These are phyloP conservation scores for Pseudoscleropodium purum DNA, from an alignment of 225 moss, liverwort and hornwort species.

Conservation along the genomic window DNA sequence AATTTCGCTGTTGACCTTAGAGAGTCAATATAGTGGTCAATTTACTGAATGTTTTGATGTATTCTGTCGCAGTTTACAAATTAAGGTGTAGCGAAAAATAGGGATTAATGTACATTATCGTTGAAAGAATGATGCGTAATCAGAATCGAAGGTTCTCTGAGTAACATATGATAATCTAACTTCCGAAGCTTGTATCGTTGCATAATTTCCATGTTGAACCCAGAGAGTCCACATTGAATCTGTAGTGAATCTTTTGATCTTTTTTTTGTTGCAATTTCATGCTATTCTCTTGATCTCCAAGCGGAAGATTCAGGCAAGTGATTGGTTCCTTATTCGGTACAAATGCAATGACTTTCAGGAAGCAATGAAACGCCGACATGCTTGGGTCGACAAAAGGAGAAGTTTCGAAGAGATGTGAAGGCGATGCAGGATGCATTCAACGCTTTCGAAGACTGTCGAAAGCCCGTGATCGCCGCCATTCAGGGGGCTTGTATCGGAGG, in stretches of 20 bases:
- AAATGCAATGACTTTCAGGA: neutral
- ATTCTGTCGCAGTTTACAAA: neutral
- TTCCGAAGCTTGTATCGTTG: neutral
- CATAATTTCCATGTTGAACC: neutral
- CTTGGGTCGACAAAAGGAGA: conserved; percentile 53
- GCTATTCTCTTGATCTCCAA: neutral
- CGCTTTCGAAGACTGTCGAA: conserved; percentile 71
- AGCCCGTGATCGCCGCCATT: conserved; percentile 79
- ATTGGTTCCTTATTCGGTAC: neutral
- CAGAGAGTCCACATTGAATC: neutral
- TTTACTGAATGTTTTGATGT: neutral
- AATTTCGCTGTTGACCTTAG: neutral
- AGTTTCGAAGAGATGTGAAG: conserved; percentile 48
- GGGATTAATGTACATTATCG: neutral
- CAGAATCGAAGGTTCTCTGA: neutral
- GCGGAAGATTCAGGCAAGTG: neutral
- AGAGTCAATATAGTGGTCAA: neutral
- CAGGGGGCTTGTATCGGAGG: conserved; percentile 81
- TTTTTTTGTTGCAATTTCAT: neutral
- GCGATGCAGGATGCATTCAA: conserved; percentile 67
- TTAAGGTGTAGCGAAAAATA: neutral
- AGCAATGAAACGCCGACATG: conserved; percentile 10
- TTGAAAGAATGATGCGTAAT: neutral
- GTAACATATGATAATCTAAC: neutral
- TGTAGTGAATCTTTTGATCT: neutral